phyloP scores from a whole-genome alignment of 768 basidiomycete genomes.

The Leucosporidium scottii region DNA sequence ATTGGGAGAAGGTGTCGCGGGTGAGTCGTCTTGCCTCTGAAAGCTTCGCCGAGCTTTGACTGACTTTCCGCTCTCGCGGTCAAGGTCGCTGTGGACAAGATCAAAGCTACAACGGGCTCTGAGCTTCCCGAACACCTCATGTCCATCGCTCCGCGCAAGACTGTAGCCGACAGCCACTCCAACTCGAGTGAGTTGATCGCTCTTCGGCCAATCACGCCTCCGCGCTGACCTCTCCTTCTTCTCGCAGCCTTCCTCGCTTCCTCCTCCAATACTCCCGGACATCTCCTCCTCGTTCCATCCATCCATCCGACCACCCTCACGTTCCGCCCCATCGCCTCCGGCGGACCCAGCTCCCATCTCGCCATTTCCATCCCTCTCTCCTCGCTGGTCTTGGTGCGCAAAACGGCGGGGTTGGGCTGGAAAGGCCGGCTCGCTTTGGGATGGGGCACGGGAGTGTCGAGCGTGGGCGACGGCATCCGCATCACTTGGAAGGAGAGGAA shows the following conservation, averaged over 20 bases:
- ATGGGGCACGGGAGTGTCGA: neutral
- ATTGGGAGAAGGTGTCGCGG: slow-evolving; percentile 4
- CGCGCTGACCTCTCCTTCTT: no score
- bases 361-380: neutral
- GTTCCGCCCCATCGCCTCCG: neutral
- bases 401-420: slow-evolving; percentile 2
- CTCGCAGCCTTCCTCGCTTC: neutral
- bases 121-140: slow-evolving; percentile 1
- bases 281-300: neutral
- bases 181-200: neutral
- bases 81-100: slow-evolving; percentile 2
- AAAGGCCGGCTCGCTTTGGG: neutral
- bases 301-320: neutral
- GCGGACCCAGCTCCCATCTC: neutral
- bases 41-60: neutral
- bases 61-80: neutral
- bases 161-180: neutral
- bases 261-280: neutral
- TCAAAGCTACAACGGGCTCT: neutral
- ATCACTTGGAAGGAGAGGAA: neutral
- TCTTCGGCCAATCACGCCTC: neutral
- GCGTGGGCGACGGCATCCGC: neutral
- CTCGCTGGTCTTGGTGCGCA: neutral
- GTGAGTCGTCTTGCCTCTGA: neutral
- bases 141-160: neutral